These are phyloP conservation scores for Ophiostoma sp. DNA, from an alignment of 2,329 filamentous ascomycete species.

Conservation along the genomic window DNA sequence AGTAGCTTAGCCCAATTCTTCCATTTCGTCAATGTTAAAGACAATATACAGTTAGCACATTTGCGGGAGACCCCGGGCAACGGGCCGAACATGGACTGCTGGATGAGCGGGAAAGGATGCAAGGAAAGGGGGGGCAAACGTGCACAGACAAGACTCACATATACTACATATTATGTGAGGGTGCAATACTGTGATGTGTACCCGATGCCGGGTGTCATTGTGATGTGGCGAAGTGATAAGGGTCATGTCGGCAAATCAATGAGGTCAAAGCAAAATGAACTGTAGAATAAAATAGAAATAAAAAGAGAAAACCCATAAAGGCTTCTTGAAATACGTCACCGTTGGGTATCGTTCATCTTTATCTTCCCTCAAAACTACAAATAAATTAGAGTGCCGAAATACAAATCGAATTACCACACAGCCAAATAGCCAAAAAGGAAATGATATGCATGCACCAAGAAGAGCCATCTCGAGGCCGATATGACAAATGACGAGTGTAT, in stretches of 20 bases:
- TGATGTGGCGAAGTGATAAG: background rate
- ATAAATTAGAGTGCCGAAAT: background rate
- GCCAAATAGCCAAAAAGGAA: background rate
- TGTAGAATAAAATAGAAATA: background rate
- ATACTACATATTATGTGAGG: background rate
- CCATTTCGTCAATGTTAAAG: background rate
- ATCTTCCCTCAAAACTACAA: background rate
- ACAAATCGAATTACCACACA: background rate
- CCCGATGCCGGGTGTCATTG: background rate
- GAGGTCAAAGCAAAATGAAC: background rate
- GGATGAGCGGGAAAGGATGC: background rate
- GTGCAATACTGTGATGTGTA: background rate
- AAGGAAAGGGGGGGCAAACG: background rate
- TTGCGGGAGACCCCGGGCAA: constrained; percentile 4
- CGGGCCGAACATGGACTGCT: constrained; percentile 6
- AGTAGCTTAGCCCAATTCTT: background rate
- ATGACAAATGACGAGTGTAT: background rate
- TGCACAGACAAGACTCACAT: background rate
- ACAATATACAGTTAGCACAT: background rate
- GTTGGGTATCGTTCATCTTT: background rate
- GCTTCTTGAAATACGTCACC: background rate
- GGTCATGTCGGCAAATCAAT: background rate
- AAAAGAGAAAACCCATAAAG: background rate
- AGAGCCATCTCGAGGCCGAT: background rate
- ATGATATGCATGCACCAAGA: background rate